These are phyloP conservation scores for Microsporum ferrugineum DNA, from an alignment of 2,329 filamentous ascomycete genomes.

Conservation along the genomic window DNA sequence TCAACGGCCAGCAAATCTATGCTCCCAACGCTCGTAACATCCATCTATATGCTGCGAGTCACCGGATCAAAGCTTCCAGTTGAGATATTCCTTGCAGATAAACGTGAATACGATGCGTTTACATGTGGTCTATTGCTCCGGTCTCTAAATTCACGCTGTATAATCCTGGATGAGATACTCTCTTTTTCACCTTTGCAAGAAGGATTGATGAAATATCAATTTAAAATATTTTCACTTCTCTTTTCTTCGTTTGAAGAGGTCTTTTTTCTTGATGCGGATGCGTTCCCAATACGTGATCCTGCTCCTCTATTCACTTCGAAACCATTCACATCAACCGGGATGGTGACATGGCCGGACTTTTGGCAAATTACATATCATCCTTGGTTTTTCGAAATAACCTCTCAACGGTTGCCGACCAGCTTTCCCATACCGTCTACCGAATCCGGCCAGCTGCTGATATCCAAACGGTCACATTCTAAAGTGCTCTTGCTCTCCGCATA, in stretches of 20 bases:
- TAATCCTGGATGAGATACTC: slow-evolving; percentile 19
- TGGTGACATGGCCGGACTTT: slow-evolving; percentile 49
- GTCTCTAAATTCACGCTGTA: slow-evolving; percentile 24
- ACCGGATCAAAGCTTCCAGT: slow-evolving; percentile 27
- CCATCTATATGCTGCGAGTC: slow-evolving; percentile 26
- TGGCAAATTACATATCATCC: slow-evolving; percentile 36
- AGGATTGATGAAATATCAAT: slow-evolving; percentile 50
- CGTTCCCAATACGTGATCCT: slow-evolving; percentile 41
- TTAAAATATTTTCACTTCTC: slow-evolving; percentile 47
- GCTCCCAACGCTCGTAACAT: slow-evolving; percentile 25
- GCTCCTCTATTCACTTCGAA: slow-evolving; percentile 40
- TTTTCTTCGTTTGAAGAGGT: slow-evolving; percentile 50
- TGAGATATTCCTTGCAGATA: slow-evolving; percentile 26
- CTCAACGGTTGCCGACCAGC: slow-evolving; percentile 28
- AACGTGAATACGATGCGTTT: slow-evolving; percentile 21
- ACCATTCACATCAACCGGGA: slow-evolving; percentile 41
- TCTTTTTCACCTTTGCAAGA: slow-evolving; percentile 34
- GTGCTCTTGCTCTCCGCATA: slow-evolving; percentile 42
- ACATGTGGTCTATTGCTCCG: slow-evolving; percentile 24
- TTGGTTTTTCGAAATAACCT: slow-evolving; percentile 35
- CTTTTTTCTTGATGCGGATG: slow-evolving; percentile 49
- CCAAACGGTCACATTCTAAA: slow-evolving; percentile 38
- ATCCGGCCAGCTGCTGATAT: slow-evolving; percentile 39
- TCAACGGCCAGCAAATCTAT: slow-evolving; percentile 17
- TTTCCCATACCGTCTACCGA: slow-evolving; percentile 36